Evolutionary conservation across 495 filamentous ascomycete species (phyloP), one percentile per base, ranked within the genome.

Genomic region (Aspergillus indologenus): DNA sequence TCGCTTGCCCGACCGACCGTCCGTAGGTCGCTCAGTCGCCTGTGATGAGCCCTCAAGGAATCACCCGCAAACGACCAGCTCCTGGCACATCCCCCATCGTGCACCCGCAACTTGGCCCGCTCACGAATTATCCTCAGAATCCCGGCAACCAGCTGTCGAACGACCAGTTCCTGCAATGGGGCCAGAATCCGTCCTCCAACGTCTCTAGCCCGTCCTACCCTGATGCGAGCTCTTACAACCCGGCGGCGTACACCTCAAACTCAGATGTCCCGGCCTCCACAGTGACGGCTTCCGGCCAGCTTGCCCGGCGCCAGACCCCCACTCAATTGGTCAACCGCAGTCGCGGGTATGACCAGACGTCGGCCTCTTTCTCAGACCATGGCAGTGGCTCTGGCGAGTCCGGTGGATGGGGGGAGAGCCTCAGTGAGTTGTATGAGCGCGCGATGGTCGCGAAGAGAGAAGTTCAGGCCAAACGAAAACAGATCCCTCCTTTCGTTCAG

Each of bases 401-500:
- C 72, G 70, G 85, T 76, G 72, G 81, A 78, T 75, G 89, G 77
- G 70, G 68, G 21, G 74, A 92, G 61, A 88, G 85, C 61, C 76
- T 91, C 57, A 89, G 90, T 52, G 79, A 89, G 29, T 81, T 96
- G 9, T 90, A 93, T 66, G 81, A 87, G 67, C 86, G 81, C 68
- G 92, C 90, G 12, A 67, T 83, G 59, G 71, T 82, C 48, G 92
- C 91, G 17, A 95, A 93, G 77, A 82, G 84, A 66, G 92, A 96
- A 22, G 87, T 90, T 3, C 87, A 90, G 73, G 78, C 86, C 2
- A 96, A 96, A 68, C 77, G 91, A 59, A 97, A 96, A 73, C 89
- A 91, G 66, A 98, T 99, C 40, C 95, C 94, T 2, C 94, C 94
- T 12, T 99, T 99, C 75, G 91, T 99, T 11, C 95, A 98, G 72